Base-by-base conservation (phyloP, 352 stramenopile genomes). In the Phytopythium litorale region DNA sequence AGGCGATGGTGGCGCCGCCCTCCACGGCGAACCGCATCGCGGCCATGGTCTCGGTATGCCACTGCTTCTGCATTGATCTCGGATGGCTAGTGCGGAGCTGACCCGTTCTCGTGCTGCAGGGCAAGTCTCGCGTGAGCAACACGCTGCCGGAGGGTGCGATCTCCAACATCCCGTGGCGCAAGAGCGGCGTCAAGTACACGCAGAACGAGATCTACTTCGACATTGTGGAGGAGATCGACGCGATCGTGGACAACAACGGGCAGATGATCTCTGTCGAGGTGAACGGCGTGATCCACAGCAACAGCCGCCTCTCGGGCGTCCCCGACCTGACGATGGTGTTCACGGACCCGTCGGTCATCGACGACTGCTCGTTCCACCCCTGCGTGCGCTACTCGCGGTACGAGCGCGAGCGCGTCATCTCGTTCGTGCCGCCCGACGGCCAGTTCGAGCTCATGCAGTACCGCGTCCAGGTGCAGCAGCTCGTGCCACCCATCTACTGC, bases 191-290 rank as follows among this genome's bases (percentile, higher is more conserved):
- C 56, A 89, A 89, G 50, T 99, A 99, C 75, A 91, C 84, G 54
- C 85, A 92, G 66, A 99, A 99, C 81, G 97, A 99, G 79, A 98
- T 99, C 55, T 99, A 99, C 75, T 96, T 99, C 63, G 97, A 99
- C 72, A 98, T 99, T 70, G 82, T 99, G 0, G 97, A 99, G 78
- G 96, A 98, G 72, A 91, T 99, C 33, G 96, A 99, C 78, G 92
- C 93, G n/a, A 99, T 99, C 73, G 72, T 99, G 23, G 91, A 97
- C 69, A 75, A 81, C 32, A 94, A 89, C 46, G 92, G 92, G 12
- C 78, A 83, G 46, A 92, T 99, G 59, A 88, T 99, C 57, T 97
- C 90, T 52, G 97, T 83, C 37, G 95, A 99, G 78, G 96, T 99
- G 38, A 97, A 87, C 40, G 97, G 97, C 25, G 87, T 80, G 50